Conservation (phyloP, 2,329 filamentous ascomycete genomes). For the Claviceps sp. region DNA sequence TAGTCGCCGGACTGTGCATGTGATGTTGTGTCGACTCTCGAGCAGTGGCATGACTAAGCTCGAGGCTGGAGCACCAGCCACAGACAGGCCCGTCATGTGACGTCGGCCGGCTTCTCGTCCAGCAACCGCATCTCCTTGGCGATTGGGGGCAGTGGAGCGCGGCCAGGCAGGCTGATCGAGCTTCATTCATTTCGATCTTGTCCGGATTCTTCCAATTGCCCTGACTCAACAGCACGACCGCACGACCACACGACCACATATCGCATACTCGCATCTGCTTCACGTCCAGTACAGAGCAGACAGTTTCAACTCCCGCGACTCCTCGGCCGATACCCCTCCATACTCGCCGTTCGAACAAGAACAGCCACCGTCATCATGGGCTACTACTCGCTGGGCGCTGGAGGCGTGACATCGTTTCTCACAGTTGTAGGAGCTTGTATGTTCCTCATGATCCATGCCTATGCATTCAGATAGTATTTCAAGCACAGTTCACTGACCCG, state of each 20-base stretch:
- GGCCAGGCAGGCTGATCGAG: neutral
- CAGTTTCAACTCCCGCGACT: neutral
- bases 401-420: conserved; percentile 54
- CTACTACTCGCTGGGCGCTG: conserved; percentile 56
- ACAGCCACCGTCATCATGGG: conserved; percentile 42
- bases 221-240: neutral
- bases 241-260: too few species aligned
- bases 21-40: neutral
- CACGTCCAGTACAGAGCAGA: neutral
- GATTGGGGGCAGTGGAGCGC: neutral
- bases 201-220: neutral
- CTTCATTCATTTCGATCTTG: neutral
- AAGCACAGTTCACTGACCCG: neutral
- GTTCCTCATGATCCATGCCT: conserved; percentile 16
- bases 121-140: neutral
- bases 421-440: conserved; percentile 67
- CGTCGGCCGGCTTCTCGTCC: conserved; percentile 11
- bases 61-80: neutral
- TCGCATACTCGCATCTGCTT: neutral
- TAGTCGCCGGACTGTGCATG: neutral
- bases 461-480: neutral
- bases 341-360: neutral
- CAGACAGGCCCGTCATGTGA: conserved; percentile 21
- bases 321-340: neutral
- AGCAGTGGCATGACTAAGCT: neutral